Evolutionary conservation across 768 basidiomycete species (phyloP).

Genomic region (Cyclocybe aegerita): DNA sequence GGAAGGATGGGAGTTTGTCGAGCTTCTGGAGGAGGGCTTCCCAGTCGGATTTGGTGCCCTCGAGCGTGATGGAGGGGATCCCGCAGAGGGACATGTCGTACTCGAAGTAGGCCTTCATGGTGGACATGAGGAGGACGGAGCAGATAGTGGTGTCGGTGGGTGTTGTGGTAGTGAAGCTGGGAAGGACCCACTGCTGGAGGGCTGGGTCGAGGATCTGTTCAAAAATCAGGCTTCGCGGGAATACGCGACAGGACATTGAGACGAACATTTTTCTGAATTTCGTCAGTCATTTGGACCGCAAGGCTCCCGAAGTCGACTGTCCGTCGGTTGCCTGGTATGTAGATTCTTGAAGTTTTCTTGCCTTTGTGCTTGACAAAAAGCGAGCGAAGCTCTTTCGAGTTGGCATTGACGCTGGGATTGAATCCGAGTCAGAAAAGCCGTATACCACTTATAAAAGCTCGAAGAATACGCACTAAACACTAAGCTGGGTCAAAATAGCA

Average conservation of each 20-base stretch:
- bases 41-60: slow-evolving; percentile 41
- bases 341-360: slow-evolving; percentile 19
- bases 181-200: slow-evolving; percentile 39
- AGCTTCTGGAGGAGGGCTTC: slow-evolving; percentile 30
- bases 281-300: slow-evolving; percentile 19
- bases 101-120: slow-evolving; percentile 39
- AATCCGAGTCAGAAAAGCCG: neutral
- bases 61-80: slow-evolving; percentile 43
- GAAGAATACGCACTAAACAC: slow-evolving; percentile 26
- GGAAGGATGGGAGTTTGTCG: slow-evolving; percentile 38
- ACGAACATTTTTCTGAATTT: slow-evolving; percentile 25
- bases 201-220: slow-evolving; percentile 22
- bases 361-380: slow-evolving; percentile 27
- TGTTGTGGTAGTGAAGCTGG: slow-evolving; percentile 45
- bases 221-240: neutral
- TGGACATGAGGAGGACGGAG: slow-evolving; percentile 42
- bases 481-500: slow-evolving; percentile 39
- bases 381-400: slow-evolving; percentile 30
- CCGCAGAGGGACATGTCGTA: slow-evolving; percentile 35
- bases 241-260: neutral
- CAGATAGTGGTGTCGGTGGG: slow-evolving; percentile 33
- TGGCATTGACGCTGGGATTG: slow-evolving; percentile 29
- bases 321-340: slow-evolving; percentile 10
- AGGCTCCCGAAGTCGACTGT: slow-evolving; percentile 22
- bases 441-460: neutral